Base-by-base conservation (phyloP, 2,329 filamentous ascomycete genomes). In the Calonectria hawksworthii region DNA sequence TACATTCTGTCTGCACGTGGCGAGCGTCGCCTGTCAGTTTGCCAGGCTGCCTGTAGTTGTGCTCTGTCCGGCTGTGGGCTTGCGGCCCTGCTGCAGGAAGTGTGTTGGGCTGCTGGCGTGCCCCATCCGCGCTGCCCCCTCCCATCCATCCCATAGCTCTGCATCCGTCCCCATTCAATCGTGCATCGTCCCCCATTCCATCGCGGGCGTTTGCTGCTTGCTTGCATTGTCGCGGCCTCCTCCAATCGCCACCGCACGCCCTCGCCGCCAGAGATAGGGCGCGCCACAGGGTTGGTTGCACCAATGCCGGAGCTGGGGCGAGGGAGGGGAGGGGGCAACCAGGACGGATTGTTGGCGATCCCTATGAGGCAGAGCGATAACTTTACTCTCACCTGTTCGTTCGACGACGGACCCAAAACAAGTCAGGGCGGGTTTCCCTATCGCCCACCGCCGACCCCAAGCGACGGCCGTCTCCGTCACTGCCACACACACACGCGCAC, bases 211-310 rank as follows among this genome's bases (percentile, higher is more conserved):
- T 63, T 63, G 56, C 56, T 63, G 30, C 68, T 51, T 51, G 54
- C 65, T 73, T 65, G 65, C 70, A 73, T 73, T 32, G 47, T 73
- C 34, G 64, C 54, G 34, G 28, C 56, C 54, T 64, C 32, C 61
- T 66, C 70, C 70, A 73, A 73, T 68, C 70, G 70, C 64, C 70
- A 73, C 54, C 61, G 64, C 70, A 73, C 70, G 64, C 70, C 44
- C 70, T 66, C 54, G 23, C 28, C 64, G 21, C 51, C 44, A 32
- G 18, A 50, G 56, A 63, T 63, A 63, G 56, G 34, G 34, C 44
- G 34, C 64, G 70, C 71, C 66, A 69, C 71, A 47, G 36, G 32
- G 47, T 69, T 61, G 70, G 71, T 73, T 65, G 54, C 71, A 68
- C 36, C 66, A 65, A 34, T 47, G 38, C 51, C 34, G 23, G 21